Evolutionary conservation across 129 eudicot species (phyloP).

Genomic region (Solidago caesia): DNA sequence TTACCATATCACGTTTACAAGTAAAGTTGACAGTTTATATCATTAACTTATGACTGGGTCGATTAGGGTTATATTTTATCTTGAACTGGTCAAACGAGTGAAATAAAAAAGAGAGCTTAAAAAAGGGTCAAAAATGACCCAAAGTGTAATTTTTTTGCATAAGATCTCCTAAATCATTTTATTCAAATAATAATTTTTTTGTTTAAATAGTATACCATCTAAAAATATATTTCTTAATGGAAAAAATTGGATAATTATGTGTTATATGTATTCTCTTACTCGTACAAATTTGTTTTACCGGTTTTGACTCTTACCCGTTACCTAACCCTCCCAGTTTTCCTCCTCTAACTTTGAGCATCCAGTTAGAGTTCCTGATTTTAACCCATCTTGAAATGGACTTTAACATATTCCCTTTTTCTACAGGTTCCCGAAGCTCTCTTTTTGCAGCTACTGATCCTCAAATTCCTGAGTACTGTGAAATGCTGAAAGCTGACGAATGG

Average conservation of each 20-base stretch:
- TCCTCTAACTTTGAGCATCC: not conserved
- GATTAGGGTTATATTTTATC: too few species aligned
- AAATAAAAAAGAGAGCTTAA: not conserved
- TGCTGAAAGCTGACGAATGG: constrained; percentile 83
- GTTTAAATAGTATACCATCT: too few species aligned
- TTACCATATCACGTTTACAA: too few species aligned
- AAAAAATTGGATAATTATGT: not conserved
- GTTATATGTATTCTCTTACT: not conserved
- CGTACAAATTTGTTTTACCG: not conserved
- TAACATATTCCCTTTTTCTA: constrained; percentile 13
- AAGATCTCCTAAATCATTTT: too few species aligned
- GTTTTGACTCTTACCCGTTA: not conserved
- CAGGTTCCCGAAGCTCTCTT: constrained; percentile 96
- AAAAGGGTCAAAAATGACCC: too few species aligned
- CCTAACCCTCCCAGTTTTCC: not conserved
- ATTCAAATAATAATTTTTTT: too few species aligned
- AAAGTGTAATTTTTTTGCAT: too few species aligned
- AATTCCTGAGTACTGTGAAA: constrained; percentile 72
- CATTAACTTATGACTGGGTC: too few species aligned
- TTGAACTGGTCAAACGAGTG: too few species aligned
- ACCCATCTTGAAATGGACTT: not conserved
- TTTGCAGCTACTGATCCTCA: constrained; percentile 98
- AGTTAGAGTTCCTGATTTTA: not conserved
- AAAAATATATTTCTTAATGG: too few species aligned
- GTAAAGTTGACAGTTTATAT: too few species aligned